A percentile compares a stretch with the other conserved stretches of the same genome.
Evolutionary conservation across 768 basidiomycete species (phyloP).

Genomic region (Leccinum arenicola): DNA sequence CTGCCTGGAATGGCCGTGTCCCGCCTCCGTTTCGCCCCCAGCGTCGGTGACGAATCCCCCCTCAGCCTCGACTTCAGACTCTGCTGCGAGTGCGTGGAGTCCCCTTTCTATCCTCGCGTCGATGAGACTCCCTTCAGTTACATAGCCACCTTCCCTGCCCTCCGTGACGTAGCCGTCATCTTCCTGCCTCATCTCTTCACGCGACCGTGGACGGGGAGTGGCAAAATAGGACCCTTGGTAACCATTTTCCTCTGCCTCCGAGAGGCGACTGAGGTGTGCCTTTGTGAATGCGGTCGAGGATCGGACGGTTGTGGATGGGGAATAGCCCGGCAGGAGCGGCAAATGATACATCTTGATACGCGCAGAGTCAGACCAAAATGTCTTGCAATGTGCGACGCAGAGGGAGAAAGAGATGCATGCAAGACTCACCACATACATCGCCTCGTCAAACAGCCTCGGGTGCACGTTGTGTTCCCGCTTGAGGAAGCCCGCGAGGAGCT

Average conservation of each 20-base stretch:
- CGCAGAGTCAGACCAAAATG: background rate
- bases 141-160: slow-evolving; percentile 55
- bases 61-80: slow-evolving; percentile 8
- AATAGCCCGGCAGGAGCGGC: slow-evolving; percentile 89
- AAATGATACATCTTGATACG: slow-evolving; percentile 78
- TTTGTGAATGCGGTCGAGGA: slow-evolving; percentile 66
- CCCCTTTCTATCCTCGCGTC: slow-evolving; percentile 8
- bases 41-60: slow-evolving; percentile 12
- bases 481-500: slow-evolving; percentile 76
- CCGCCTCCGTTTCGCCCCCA: slow-evolving; percentile 13
- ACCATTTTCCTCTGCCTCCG: slow-evolving; percentile 86
- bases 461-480: slow-evolving; percentile 92
- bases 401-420: background rate
- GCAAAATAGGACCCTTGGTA: slow-evolving; percentile 86
- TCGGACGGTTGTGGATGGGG: slow-evolving; percentile 79
- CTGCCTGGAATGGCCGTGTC: slow-evolving; percentile 3
- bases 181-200: slow-evolving; percentile 17
- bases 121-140: slow-evolving; percentile 37
- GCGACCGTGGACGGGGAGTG: slow-evolving; percentile 15
- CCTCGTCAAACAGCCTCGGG: slow-evolving; percentile 89
- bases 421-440: slow-evolving; percentile 79
- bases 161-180: slow-evolving; percentile 26
- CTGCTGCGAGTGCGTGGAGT: background rate
- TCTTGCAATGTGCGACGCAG: background rate
- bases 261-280: slow-evolving; percentile 64